Evolutionary conservation across 306 rosid genomes (phyloP).

Genomic region (Casuarina glauca): DNA sequence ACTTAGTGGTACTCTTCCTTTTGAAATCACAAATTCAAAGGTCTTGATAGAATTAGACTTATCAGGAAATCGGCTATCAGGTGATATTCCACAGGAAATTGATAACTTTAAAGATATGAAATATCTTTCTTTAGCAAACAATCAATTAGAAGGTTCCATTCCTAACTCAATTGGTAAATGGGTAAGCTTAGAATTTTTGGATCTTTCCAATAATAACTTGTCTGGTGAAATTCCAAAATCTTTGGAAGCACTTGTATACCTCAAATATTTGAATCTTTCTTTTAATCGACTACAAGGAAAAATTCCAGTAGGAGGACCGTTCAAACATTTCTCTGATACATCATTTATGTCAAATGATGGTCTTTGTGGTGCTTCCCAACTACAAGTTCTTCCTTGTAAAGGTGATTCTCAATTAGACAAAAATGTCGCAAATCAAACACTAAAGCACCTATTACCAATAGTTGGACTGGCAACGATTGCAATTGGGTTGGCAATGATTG

Average conservation of each 20-base stretch:
- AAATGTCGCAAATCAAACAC: too few relatives aligned
- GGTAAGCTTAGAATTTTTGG: conserved; percentile 1
- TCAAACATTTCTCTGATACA: background rate
- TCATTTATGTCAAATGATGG: conserved; percentile 34
- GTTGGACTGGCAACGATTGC: too few relatives aligned
- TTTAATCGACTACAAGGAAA: conserved; percentile 8
- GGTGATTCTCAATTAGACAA: background rate
- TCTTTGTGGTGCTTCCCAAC: conserved; percentile 31
- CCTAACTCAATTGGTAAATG: conserved; percentile 13
- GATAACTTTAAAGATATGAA: background rate
- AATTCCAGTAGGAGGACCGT: conserved; percentile 13
- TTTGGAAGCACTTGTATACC: background rate
- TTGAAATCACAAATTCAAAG: background rate
- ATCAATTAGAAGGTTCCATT: conserved; percentile 28
- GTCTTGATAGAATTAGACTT: too few relatives aligned
- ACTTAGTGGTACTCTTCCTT: conserved; percentile 10
- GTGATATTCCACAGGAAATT: too few relatives aligned
- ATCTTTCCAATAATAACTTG: conserved; percentile 2
- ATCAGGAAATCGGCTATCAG: too few relatives aligned
- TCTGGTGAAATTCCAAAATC: conserved; percentile 13
- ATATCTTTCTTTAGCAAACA: conserved; percentile 21
- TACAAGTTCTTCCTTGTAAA: conserved; percentile 17
- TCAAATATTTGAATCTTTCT: conserved; percentile 5
- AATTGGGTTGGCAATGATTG: too few relatives aligned
- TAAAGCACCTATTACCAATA: too few relatives aligned